Base-by-base conservation (phyloP, 2,329 filamentous ascomycete genomes). In the Ophiostoma populinum region DNA sequence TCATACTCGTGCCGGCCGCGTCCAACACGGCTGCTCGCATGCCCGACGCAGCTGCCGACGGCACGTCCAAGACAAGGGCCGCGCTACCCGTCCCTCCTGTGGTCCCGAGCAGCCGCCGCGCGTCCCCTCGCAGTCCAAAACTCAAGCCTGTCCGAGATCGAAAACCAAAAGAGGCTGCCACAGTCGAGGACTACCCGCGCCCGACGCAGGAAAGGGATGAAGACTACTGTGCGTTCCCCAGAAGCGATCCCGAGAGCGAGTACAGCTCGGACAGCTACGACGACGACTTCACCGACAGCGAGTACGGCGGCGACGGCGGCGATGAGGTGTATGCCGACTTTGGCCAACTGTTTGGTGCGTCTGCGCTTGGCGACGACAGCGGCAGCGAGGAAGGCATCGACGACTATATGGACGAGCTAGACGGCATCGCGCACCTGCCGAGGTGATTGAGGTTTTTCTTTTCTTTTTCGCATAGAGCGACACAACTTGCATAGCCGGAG, bases 291-390 rank as follows among this genome's bases (percentile, higher is more conserved):
- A 63, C 63, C 10, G 65, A 70, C 40, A n/a, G 24, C 26, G 9
- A 9, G 24, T 63, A 65, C 5, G 42, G 48, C 22, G 49, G 45
- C 15, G 54, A 58, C n/a, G n/a, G n/a, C 24, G 63, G 65, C 24
- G 64, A 64, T 16, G 58, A 64, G 24, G 62, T 70, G 25, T 70
- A 70, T 40, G 63, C 63, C 10, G 65, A 70, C 40, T 70, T 70
- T 40, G 57, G 62, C 5, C 56, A 63, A 18, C 53, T 69, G 4
- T 69, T 70, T 41, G 58, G 58, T 3, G 52, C 53, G 1, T 48
- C 45, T 1, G 44, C 39, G 0, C 42, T 42, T 7, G 46, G 43
- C 2, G 48, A 45, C 5, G 28, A 33, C 7, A 22, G 33, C 4
- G 41, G 44, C 4, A 53, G 51, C 5, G 55, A 58, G 7, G 50